Conservation (phyloP, 2,329 filamentous ascomycete genomes). For the Apiospora malaysiana region DNA sequence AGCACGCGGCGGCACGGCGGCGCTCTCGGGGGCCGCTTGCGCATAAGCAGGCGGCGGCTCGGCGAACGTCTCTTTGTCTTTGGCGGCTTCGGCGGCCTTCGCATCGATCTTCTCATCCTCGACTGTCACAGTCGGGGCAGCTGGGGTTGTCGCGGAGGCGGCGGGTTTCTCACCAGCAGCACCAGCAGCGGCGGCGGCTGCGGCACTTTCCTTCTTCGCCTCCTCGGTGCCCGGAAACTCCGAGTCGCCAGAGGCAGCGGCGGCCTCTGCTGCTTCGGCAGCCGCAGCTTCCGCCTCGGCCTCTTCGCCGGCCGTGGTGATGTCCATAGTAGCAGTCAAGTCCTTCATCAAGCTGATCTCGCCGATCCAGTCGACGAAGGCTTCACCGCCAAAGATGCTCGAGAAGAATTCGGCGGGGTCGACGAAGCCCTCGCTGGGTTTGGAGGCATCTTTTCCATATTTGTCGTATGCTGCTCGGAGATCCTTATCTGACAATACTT, state of each 20-base stretch:
- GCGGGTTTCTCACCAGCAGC: slow-evolving; percentile 30
- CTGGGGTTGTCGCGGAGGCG: slow-evolving; percentile 32
- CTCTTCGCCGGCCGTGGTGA: slow-evolving; percentile 77
- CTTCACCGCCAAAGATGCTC: slow-evolving; percentile 97
- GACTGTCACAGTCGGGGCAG: slow-evolving; percentile 38
- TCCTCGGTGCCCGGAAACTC: slow-evolving; percentile 65
- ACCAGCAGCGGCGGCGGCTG: slow-evolving; percentile 36
- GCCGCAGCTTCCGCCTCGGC: slow-evolving; percentile 55
- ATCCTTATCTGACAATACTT: slow-evolving; percentile 85
- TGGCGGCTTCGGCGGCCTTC: slow-evolving; percentile 34
- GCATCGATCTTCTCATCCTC: slow-evolving; percentile 39
- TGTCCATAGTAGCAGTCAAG: slow-evolving; percentile 97
- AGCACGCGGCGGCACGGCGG: neutral
- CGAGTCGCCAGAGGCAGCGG: slow-evolving; percentile 50
- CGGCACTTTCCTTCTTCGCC: slow-evolving; percentile 60
- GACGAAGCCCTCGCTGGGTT: slow-evolving; percentile 89
- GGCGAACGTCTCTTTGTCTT: slow-evolving; percentile 35
- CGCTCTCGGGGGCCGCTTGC: slow-evolving; percentile 49
- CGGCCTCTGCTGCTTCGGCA: slow-evolving; percentile 32
- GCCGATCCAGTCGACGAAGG: slow-evolving; percentile 94
- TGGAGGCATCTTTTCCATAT: slow-evolving; percentile 92
- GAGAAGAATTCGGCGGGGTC: slow-evolving; percentile 98
- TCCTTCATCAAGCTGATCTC: slow-evolving; percentile 99
- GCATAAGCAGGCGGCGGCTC: slow-evolving; percentile 46
- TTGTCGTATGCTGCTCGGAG: slow-evolving; percentile 94